phyloP scores from a whole-genome alignment of 257 asterid genomes.

The Penstemon barbatus region DNA sequence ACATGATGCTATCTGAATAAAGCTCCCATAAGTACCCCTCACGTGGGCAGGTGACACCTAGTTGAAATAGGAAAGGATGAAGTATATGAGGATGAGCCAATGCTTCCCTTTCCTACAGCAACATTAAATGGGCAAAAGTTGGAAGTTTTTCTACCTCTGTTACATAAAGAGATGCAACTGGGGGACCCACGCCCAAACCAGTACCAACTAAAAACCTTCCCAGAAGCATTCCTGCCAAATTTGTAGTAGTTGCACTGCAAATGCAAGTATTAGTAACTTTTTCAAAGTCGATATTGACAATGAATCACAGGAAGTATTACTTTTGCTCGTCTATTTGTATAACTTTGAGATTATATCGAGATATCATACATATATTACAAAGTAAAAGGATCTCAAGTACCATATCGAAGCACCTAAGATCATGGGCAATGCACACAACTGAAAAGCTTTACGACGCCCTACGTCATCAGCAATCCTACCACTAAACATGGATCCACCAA shows the following conservation, averaged over 20 bases:
- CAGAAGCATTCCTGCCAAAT: constrained; percentile 73
- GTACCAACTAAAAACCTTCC: constrained; percentile 84
- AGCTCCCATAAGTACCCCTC: constrained; percentile 96
- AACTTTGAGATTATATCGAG: not conserved
- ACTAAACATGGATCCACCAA: constrained; percentile 72
- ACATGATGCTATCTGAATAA: constrained; percentile 83
- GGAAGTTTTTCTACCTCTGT: constrained; percentile 63
- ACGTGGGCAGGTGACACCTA: constrained; percentile 91
- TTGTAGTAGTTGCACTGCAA: constrained; percentile 72
- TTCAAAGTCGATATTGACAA: constrained; percentile 21
- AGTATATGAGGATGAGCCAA: constrained; percentile 8
- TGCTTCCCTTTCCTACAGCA: constrained; percentile 16
- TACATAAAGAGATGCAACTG: constrained; percentile 86
- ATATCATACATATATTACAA: not conserved
- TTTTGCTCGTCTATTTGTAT: no score
- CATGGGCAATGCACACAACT: constrained; percentile 86
- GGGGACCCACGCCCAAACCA: constrained; percentile 92
- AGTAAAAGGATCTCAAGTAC: constrained; percentile 35
- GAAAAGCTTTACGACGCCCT: constrained; percentile 89
- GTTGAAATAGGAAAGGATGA: constrained; percentile 25
- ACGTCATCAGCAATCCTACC: constrained; percentile 90
- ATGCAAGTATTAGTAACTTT: constrained; percentile 30
- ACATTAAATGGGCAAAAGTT: constrained; percentile 5
- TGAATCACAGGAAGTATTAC: not conserved
- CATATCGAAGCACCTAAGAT: constrained; percentile 67